Evolutionary conservation across 176 grass and related monocot species (phyloP).

Genomic region (Carex myosuroides): DNA sequence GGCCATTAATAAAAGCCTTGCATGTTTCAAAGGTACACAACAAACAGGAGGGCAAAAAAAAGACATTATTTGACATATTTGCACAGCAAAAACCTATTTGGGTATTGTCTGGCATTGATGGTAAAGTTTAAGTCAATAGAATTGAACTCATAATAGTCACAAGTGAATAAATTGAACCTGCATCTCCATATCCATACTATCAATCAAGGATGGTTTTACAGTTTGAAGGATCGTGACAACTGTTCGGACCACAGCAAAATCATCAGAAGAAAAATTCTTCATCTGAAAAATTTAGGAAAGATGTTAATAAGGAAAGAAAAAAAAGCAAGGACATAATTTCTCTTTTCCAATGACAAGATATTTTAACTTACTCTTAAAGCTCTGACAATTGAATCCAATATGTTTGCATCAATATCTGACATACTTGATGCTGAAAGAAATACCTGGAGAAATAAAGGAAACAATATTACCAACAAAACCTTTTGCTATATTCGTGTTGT

Average conservation of each 20-base stretch:
- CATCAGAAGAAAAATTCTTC: conserved; percentile 38
- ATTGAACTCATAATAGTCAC: not conserved
- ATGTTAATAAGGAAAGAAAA: conserved; percentile 15
- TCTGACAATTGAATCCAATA: conserved; percentile 33
- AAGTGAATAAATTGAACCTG: conserved; percentile 40
- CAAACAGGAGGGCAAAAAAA: not conserved
- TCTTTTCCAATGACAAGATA: conserved; percentile 4
- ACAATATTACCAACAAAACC: not conserved
- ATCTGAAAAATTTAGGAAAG: conserved; percentile 40
- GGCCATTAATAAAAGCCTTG: not conserved
- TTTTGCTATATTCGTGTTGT: not conserved
- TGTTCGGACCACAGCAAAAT: conserved; percentile 46
- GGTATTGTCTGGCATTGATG: not conserved
- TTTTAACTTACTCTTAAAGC: conserved; percentile 59
- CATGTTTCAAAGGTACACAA: not conserved
- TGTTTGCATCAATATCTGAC: conserved; percentile 36
- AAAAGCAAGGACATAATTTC: conserved; percentile 25
- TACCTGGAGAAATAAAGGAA: conserved; percentile 36
- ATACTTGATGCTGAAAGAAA: conserved; percentile 29
- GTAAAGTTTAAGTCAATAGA: not conserved
- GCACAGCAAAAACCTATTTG: not conserved
- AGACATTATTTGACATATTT: not conserved
- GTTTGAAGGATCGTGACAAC: conserved; percentile 50
- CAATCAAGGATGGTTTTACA: conserved; percentile 49
- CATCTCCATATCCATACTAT: conserved; percentile 47